Percentiles rank a stretch among this genome's conserved stretches.
phyloP scores from a whole-genome alignment of 805 yeast species.

The Danielia reshetovae region DNA sequence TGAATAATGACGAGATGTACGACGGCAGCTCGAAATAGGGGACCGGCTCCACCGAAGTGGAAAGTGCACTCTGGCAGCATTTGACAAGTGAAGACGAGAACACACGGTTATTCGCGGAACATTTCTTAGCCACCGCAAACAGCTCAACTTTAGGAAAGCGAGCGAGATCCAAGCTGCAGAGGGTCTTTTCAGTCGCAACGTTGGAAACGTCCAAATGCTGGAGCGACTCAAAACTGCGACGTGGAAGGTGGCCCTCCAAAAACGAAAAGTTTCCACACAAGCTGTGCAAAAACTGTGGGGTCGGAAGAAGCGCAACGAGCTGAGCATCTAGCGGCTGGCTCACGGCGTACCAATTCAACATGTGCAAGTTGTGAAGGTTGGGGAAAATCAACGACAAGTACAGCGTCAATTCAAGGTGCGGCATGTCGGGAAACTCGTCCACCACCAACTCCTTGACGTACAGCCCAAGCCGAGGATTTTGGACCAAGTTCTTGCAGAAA shows the following conservation, averaged over 20 bases:
- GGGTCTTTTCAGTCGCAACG: conserved; percentile 2
- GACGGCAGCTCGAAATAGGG: background rate
- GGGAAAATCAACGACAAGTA: conserved; percentile 8
- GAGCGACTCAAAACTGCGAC: conserved; percentile 1
- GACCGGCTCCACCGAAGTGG: conserved; percentile 2
- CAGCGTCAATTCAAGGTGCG: conserved; percentile 8
- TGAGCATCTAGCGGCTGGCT: conserved; percentile 7
- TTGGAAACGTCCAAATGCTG: conserved; percentile 11
- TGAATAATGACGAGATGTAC: conserved; percentile 4
- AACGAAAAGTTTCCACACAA: conserved; percentile 12
- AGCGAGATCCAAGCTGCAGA: conserved; percentile 2
- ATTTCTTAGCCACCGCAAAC: conserved; percentile 4
- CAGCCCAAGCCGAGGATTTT: conserved; percentile 6
- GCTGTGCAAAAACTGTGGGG: conserved; percentile 3
- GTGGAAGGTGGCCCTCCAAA: background rate
- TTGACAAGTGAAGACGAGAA: conserved; percentile 5
- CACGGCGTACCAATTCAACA: conserved; percentile 11
- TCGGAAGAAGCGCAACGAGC: conserved; percentile 7
- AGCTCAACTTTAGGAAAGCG: conserved; percentile 6
- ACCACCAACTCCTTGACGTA: conserved; percentile 6
- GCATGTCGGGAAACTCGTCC: conserved; percentile 13
- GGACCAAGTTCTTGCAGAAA: conserved; percentile 9
- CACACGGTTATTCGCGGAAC: background rate
- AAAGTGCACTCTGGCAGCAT: conserved; percentile 9
- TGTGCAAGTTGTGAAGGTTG: conserved; percentile 4